Evolutionary conservation across 441 rosid species (phyloP), one percentile per base, ranked within the genome.

Genomic region (Rhodomyrtus psidioides): DNA sequence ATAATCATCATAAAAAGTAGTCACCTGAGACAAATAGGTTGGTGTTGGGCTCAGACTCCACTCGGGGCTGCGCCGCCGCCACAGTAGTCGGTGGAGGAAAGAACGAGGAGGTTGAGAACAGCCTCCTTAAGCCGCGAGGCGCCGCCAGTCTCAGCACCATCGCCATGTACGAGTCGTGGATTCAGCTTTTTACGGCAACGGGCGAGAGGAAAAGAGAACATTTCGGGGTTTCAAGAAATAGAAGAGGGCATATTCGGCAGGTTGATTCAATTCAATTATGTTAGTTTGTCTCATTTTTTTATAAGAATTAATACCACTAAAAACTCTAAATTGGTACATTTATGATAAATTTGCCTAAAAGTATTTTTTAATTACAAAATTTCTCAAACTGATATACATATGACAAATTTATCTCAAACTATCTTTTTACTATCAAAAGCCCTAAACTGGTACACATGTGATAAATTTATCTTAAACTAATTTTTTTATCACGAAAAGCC

Each of bases 1-100:
- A 62, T 17, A 62, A 65, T 17, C 49, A 34, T 23, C 15, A 34
- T 12, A 51, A 59, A 53, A 53, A 84, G 19, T 56, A 83, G 84
- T 51, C 88, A 86, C 98, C 98, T 19, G 98, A 93, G 89, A 94
- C 93, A 85, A 95, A 95, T 88, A 97, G 98, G 87, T 94, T 94
- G 84, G 95, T 89, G 90, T 89, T 95, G 75, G 98, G 98, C 55
- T 93, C 95, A 7, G 96, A 94, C 91, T 91, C 87, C 88, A 91
- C 92, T 17, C 91, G 92, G 75, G 92, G 91, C 6, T 92, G 92
- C 76, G 93, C 89, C 9, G 91, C 83, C 21, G 86, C 53, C 24
- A 87, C 56, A 13, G 34, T 34, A 34, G 88, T 19, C 2, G 86
- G 84, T 55, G 92, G 91, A 87, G 91, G 89, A 55, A 87, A 83